Evolutionary conservation across 805 yeast genomes (phyloP), one percentile per base, ranked within the genome.

Genomic region (Yamadazyma scolyti): DNA sequence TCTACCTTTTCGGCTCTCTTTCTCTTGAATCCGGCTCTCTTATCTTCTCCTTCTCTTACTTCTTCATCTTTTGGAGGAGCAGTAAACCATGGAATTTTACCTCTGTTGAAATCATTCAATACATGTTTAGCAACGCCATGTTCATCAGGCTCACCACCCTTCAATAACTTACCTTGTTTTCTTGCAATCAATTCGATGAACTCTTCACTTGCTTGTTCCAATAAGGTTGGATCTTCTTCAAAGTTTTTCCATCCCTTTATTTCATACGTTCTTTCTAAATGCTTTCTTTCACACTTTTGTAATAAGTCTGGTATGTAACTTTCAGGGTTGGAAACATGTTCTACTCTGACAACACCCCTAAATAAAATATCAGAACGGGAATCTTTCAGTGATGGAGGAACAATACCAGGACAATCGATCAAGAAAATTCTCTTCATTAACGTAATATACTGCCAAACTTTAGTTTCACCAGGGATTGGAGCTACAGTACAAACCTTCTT

Each of bases 321-420:
- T 61, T 90, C 98, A 4, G 98, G 97, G 51, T 85, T 71, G 0
- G 94, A 76, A 28, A 93, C 97, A 53, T 90, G 95, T 57, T 90
- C 98, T n/a, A 90, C 96, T 66, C 98, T 82, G 2, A 90, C 98
- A 12, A 93, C 98, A 55, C 98, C 98, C 59, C 96, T 78, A 63
- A 90, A 85, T 44, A 90, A 59, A 49, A 90, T 87, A 58, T 90
- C 97, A 16, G 95, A 79, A 55, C 87, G 95, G 1, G 90, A 62
- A 56, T 93, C 98, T 50, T 80, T 87, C 17, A 79, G 56, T 11
- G 94, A 83, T 16, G 98, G 98, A 7, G 98, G 98, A 13, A 90
- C 98, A 53, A 90, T 90, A 63, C 98, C 98, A 2, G 98, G 98
- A 70, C 98, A 93, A 64, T 90, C 98, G 50, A 90, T 93, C 49